Evolutionary conservation across 2,329 filamentous ascomycete species (phyloP).

Genomic region (Verticillium zaregamsianum): DNA sequence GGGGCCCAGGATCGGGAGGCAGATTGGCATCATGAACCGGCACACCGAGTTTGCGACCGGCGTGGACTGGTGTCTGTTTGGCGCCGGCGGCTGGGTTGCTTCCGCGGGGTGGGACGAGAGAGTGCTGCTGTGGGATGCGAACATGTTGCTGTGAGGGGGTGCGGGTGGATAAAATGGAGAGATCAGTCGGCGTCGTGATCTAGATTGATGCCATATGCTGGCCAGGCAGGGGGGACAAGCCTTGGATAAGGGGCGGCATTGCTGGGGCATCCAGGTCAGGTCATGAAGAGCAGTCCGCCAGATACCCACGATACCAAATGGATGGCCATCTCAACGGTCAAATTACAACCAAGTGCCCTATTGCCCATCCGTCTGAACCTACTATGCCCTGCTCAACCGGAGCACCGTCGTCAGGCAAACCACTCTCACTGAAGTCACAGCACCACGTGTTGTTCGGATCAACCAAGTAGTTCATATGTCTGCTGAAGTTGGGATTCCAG

Average conservation of each 20-base stretch:
- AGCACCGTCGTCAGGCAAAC: no score
- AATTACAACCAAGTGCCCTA: no score
- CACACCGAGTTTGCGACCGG: slow-evolving; percentile 97
- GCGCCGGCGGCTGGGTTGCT: slow-evolving; percentile 91
- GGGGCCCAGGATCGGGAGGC: slow-evolving; percentile 51
- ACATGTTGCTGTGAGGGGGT: slow-evolving; percentile 31
- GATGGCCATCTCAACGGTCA: no score
- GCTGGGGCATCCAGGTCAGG: no score
- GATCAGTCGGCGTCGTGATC: neutral
- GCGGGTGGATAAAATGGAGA: neutral
- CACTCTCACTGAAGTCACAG: no score
- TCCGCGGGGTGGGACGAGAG: slow-evolving; percentile 93
- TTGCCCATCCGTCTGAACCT: neutral
- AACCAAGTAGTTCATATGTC: neutral
- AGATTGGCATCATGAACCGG: slow-evolving; percentile 82
- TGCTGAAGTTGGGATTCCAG: neutral
- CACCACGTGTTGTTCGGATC: no score
- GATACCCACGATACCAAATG: neutral
- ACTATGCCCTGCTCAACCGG: no score
- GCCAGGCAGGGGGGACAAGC: no score
- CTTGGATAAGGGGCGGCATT: neutral
- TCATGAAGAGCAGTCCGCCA: neutral
- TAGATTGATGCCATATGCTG: neutral
- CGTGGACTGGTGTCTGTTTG: slow-evolving; percentile 97
- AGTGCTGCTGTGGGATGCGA: slow-evolving; percentile 88